Conservation (phyloP, 2,329 filamentous ascomycete genomes). For the Cordyceps tenuipes region DNA sequence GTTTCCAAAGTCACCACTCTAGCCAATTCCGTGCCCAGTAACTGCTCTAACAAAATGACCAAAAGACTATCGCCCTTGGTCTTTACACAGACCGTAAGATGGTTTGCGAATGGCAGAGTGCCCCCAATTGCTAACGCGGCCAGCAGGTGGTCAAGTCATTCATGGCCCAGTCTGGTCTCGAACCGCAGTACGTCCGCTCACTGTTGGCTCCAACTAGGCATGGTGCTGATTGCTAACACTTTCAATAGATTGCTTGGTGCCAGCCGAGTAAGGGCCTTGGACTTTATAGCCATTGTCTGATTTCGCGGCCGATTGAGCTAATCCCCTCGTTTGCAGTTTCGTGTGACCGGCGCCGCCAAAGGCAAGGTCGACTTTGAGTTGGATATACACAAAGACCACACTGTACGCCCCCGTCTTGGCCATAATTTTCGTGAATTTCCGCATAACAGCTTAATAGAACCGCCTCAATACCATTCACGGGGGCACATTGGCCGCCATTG, state of each 20-base stretch:
- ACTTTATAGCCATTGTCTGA: no score
- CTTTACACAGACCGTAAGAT: slow-evolving; percentile 27
- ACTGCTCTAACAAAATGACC: slow-evolving; percentile 20
- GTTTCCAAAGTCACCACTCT: background rate
- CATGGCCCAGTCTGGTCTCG: slow-evolving; percentile 74
- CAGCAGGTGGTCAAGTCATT: slow-evolving; percentile 76
- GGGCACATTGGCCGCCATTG: slow-evolving; percentile 70
- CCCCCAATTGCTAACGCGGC: slow-evolving; percentile 10
- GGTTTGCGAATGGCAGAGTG: background rate
- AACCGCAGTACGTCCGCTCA: slow-evolving; percentile 59
- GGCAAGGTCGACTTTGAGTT: slow-evolving; percentile 70
- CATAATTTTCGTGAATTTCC: background rate
- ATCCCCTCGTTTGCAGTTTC: slow-evolving; percentile 42
- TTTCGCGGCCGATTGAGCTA: background rate
- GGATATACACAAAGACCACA: slow-evolving; percentile 66
- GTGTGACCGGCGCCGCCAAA: slow-evolving; percentile 53
- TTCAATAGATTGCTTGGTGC: slow-evolving; percentile 13
- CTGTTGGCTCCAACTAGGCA: slow-evolving; percentile 7
- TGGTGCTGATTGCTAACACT: background rate
- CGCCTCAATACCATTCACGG: slow-evolving; percentile 69
- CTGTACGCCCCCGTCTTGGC: slow-evolving; percentile 36
- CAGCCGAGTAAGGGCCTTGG: slow-evolving; percentile 4
- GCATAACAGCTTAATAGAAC: slow-evolving; percentile 42
- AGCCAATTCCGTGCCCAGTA: background rate
- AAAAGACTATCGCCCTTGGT: slow-evolving; percentile 26